A percentile compares a stretch with the other conserved stretches of the same genome.
Evolutionary conservation across 495 filamentous ascomycete species (phyloP).

Genomic region (Tetracladium marchalianum): DNA sequence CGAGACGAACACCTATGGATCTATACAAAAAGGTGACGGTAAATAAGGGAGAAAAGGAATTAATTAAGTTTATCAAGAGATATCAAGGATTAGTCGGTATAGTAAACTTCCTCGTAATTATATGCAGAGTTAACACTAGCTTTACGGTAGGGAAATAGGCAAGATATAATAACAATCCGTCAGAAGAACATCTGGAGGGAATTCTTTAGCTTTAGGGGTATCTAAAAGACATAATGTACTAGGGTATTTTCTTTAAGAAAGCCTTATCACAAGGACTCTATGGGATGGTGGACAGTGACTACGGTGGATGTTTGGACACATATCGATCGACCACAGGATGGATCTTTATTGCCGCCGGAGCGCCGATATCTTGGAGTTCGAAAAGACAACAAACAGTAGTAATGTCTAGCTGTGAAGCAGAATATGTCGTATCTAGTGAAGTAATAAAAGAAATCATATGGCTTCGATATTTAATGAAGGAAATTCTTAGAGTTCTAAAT

Average conservation of each 20-base stretch:
- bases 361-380: constrained; percentile 28
- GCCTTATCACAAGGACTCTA: neutral
- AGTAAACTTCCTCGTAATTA: neutral
- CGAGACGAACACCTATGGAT: no score
- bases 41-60: neutral
- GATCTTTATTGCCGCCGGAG: constrained; percentile 26
- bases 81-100: neutral
- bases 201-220: neutral
- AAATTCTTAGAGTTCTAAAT: neutral
- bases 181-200: neutral
- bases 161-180: neutral
- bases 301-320: neutral
- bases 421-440: constrained; percentile 27
- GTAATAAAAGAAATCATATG: constrained; percentile 32
- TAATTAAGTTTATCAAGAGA: neutral
- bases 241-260: neutral
- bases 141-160: neutral
- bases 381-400: constrained; percentile 27
- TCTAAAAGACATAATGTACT: neutral
- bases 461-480: constrained; percentile 22
- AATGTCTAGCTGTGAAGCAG: constrained; percentile 28
- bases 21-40: no score
- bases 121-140: neutral
- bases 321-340: constrained; percentile 24
- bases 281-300: neutral